Percentiles rank a stretch among this genome's conserved stretches.
Conservation (phyloP, 495 filamentous ascomycete genomes). For the Paragyromitra xinjiangensis region DNA sequence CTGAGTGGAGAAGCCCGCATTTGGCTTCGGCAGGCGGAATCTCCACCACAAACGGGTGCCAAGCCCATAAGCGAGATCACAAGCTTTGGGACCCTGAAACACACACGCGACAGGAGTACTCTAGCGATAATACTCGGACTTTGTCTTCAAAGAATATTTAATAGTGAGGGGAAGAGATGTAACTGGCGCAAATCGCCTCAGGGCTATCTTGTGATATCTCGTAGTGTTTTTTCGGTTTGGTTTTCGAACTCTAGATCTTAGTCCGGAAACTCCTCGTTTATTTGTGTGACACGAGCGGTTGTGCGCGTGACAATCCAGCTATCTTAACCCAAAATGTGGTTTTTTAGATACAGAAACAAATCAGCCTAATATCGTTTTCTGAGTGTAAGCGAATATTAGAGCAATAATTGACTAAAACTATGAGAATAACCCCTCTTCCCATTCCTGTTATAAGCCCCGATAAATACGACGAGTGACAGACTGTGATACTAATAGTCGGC, state of each 20-base stretch:
- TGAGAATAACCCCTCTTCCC: not conserved
- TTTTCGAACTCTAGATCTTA: not conserved
- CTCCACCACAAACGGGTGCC: not conserved
- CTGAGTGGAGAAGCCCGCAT: constrained; percentile 30
- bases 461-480: not conserved
- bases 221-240: not conserved
- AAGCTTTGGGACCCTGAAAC: constrained; percentile 15
- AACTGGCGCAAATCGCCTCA: not conserved
- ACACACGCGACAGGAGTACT: constrained; percentile 6
- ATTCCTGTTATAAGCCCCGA: not conserved
- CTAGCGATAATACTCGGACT: not conserved
- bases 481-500: not conserved
- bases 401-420: not conserved
- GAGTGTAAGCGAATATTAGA: not conserved
- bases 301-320: constrained; percentile 8
- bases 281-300: not conserved
- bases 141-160: not conserved
- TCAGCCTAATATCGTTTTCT: not conserved
- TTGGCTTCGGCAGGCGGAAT: constrained; percentile 11
- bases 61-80: constrained; percentile 41
- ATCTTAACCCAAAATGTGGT: not conserved
- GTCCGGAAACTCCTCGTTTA: not conserved
- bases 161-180: not conserved
- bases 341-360: not conserved
- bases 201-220: not conserved